These are phyloP conservation scores for Chalara sp. DNA, from an alignment of 2,329 filamentous ascomycete genomes.

Conservation along the genomic window DNA sequence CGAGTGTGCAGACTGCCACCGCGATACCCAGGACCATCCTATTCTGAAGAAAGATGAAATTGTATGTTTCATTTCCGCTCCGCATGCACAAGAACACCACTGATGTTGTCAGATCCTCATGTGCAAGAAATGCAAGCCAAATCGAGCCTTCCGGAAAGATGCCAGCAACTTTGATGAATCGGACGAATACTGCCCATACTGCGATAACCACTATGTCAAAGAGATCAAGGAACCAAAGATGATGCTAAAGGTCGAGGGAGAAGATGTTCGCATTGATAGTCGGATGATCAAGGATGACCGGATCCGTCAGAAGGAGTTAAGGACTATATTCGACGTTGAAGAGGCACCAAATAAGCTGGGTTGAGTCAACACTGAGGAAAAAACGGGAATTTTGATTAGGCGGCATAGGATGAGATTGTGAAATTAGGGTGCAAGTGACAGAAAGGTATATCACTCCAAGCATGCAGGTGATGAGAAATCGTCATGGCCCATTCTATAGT, in stretches of 20 bases:
- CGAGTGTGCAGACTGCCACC: slow-evolving; percentile 93
- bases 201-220: slow-evolving; percentile 96
- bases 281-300: slow-evolving; percentile 93
- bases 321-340: slow-evolving; percentile 70
- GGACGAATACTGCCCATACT: slow-evolving; percentile 98
- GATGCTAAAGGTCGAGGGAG: slow-evolving; percentile 79
- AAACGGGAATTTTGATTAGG: not conserved
- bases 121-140: slow-evolving; percentile 87
- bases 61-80: slow-evolving; percentile 33
- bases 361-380: slow-evolving; percentile 33
- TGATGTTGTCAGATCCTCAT: slow-evolving; percentile 55
- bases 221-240: slow-evolving; percentile 82
- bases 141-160: slow-evolving; percentile 93
- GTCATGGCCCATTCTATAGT: slow-evolving; percentile 29
- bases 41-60: slow-evolving; percentile 78
- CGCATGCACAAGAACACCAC: slow-evolving; percentile 1
- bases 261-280: slow-evolving; percentile 78
- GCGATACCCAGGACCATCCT: slow-evolving; percentile 69
- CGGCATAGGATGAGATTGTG: slow-evolving; percentile 5
- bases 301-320: slow-evolving; percentile 47
- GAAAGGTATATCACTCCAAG: not conserved
- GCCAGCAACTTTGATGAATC: slow-evolving; percentile 87
- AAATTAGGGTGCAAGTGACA: not conserved
- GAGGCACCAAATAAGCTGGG: slow-evolving; percentile 70
- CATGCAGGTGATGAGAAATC: not conserved